These are phyloP conservation scores for Backusella australiensis DNA, from an alignment of 192 early-diverging fungal species.

Conservation along the genomic window DNA sequence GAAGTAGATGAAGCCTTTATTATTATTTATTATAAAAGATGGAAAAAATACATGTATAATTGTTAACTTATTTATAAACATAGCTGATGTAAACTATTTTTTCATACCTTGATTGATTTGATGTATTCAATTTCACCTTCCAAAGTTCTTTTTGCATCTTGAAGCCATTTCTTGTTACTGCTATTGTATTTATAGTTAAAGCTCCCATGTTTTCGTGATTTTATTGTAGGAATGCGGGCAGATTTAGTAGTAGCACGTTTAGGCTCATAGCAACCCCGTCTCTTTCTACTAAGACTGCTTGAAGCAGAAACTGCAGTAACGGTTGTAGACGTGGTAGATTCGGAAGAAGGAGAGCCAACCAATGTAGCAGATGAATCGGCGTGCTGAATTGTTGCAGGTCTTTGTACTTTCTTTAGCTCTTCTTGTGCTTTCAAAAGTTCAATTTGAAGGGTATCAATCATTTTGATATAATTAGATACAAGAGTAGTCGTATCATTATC, in stretches of 20 bases:
- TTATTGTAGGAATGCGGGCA: not conserved
- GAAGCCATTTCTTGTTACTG: not conserved
- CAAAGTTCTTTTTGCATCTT: not conserved
- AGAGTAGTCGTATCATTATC: not conserved
- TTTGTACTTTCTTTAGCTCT: not conserved
- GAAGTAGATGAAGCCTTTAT: not conserved
- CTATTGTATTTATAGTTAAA: not conserved
- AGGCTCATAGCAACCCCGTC: not conserved
- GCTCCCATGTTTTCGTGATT: not conserved
- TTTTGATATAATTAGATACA: not conserved
- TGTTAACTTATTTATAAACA: not conserved
- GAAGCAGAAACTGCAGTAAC: not conserved
- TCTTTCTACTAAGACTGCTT: not conserved
- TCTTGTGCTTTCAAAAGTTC: slow-evolving; percentile 1
- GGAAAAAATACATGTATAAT: not conserved
- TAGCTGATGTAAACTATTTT: not conserved
- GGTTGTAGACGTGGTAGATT: not conserved
- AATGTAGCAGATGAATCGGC: slow-evolving; percentile 9
- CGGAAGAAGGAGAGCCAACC: not conserved
- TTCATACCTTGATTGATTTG: not conserved
- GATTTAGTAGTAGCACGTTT: not conserved
- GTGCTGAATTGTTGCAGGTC: not conserved
- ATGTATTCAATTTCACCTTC: slow-evolving; percentile 2
- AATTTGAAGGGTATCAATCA: slow-evolving; percentile 3
- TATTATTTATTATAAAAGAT: not conserved